These are phyloP conservation scores for Pseudozyma hubeiensis DNA, from an alignment of 1,284 basidiomycete genomes.

Conservation along the genomic window DNA sequence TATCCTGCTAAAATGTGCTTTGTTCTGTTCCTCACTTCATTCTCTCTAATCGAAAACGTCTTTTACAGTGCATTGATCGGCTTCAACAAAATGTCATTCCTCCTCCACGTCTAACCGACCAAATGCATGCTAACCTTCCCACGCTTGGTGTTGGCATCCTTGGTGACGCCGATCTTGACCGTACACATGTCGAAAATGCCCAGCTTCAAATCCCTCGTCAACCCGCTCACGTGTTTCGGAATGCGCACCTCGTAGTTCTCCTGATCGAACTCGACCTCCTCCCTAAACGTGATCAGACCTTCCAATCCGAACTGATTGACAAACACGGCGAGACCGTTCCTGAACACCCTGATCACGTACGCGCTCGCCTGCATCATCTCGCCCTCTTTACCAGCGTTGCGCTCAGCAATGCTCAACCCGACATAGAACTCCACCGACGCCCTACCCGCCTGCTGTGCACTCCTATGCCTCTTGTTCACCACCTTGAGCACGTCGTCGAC, in stretches of 20 bases:
- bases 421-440: conserved; percentile 98
- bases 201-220: conserved; percentile 51
- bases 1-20: too few species aligned
- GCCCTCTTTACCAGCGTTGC: conserved; percentile 55
- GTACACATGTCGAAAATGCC: conserved; percentile 88
- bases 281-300: conserved; percentile 91
- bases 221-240: conserved; percentile 70
- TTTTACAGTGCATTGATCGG: not conserved
- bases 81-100: not conserved
- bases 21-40: not conserved
- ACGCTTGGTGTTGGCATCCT: conserved; percentile 92
- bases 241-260: conserved; percentile 88
- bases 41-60: not conserved
- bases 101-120: conserved; percentile 63
- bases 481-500: conserved; percentile 88
- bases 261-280: conserved; percentile 87
- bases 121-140: conserved; percentile 91
- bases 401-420: conserved; percentile 80
- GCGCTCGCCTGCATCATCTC: conserved; percentile 71
- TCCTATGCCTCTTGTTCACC: conserved; percentile 90
- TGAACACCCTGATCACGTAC: conserved; percentile 92
- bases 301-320: conserved; percentile 94
- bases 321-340: conserved; percentile 95
- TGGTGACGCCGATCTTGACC: conserved; percentile 90
- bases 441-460: conserved; percentile 95